Evolutionary conservation across 2,329 filamentous ascomycete species (phyloP).

Genomic region (Colletotrichum phormii): DNA sequence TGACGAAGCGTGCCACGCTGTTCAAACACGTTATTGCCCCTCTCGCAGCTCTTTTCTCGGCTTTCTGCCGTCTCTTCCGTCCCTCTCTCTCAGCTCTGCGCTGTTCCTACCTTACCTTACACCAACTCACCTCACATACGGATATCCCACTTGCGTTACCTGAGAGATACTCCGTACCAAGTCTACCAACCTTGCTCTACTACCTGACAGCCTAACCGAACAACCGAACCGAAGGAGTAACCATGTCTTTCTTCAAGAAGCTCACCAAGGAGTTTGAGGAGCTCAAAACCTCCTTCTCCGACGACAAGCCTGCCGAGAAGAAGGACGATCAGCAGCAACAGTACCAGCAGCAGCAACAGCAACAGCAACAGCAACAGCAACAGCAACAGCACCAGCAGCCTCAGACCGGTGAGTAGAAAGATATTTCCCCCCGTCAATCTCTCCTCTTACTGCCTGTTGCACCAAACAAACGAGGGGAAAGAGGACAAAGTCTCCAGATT

Average conservation of each 20-base stretch:
- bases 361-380: constrained; percentile 30
- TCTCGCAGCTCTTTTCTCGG: constrained; percentile 34
- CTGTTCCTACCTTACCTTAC: background rate
- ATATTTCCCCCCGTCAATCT: background rate
- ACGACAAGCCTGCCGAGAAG: constrained; percentile 46
- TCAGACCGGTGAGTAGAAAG: constrained; percentile 27
- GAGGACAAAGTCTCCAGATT: background rate
- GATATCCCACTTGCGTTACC: constrained; percentile 11
- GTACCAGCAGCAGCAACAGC: constrained; percentile 32
- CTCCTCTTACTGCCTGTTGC: background rate
- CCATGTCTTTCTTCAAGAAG: constrained; percentile 60
- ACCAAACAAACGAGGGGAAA: background rate
- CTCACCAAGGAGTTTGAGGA: constrained; percentile 58
- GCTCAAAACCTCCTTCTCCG: constrained; percentile 55
- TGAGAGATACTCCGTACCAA: constrained; percentile 10
- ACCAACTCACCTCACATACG: constrained; percentile 11
- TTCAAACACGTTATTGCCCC: constrained; percentile 3
- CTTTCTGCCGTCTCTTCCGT: constrained; percentile 36
- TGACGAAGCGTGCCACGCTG: constrained; percentile 32
- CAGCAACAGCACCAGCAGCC: constrained; percentile 37
- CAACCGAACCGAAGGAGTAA: constrained; percentile 15
- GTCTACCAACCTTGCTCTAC: constrained; percentile 16
- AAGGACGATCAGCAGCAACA: constrained; percentile 40
- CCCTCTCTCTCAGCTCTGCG: background rate
- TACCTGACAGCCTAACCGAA: constrained; percentile 6